Base-by-base conservation (phyloP, 108 stramenopile species). In the Nannochloropsis salina region DNA sequence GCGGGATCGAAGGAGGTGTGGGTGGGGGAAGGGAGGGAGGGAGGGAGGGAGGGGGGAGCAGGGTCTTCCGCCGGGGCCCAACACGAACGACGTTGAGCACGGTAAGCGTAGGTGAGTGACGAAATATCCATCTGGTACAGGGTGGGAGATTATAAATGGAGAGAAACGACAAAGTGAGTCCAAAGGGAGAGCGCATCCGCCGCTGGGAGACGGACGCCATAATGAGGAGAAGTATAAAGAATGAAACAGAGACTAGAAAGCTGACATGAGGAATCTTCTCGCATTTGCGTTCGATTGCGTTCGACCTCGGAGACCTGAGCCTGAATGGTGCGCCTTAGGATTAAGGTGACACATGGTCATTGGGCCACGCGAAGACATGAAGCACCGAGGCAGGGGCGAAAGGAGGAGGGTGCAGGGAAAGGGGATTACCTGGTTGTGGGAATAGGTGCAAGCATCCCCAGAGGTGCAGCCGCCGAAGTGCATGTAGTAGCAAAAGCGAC, bases 381-480 rank as follows among this genome's bases (percentile, higher is more conserved):
- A 12, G 47, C 12, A 51, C 10, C 10, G 47, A 51, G 47, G 47
- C 12, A 51, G 47, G 47, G 47, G 15, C 10, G 47, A 15, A 51
- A 15, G 1, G 47, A 51, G 47, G 47, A 51, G 15, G 15, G 31
- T 31, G 31, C 0, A 31, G 31, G 31, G 31, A 31, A 31, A 1
- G 31, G 31, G 31, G 31, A 10, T 10, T 15, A 51, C 47, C 47
- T 51, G 12, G 47, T 51, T 51, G 47, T 51, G 47, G 12, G 47
- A 51, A 15, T 51, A 51, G 12, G 47, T 51, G 47, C 47, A 51
- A 15, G 47, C 47, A 15, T 15, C 15, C 15, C 47, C 47, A 15
- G 47, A 51, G 12, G 47, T 51, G 47, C 47, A 51, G 47, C 47
- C 47, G 47, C 47, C 47, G 47, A 51, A 51, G 47, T 51, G 47